Base-by-base conservation (phyloP, 805 yeast species). In the Candida broadrunensis region DNA sequence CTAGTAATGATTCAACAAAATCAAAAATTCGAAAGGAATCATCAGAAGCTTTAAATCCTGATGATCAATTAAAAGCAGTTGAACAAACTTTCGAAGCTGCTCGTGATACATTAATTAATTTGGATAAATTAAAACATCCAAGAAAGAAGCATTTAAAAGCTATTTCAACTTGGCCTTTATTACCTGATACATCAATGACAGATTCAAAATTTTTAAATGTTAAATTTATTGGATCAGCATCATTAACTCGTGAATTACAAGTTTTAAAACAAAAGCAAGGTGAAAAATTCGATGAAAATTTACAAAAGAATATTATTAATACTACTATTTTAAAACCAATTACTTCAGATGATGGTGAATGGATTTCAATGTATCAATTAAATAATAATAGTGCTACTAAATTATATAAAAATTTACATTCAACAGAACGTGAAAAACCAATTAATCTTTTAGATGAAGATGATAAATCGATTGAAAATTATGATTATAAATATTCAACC, bases 131-230 rank as follows among this genome's bases (percentile, higher is more conserved):
- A 45, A 73, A 66, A 50, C 99, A 93, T 65, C 99, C 99, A 24
- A 73, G 77, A 20, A 88, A 83, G 65, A 83, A 77, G 55, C 70
- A 77, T 42, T 64, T 88, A 37, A 81, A 74, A 40, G 96, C 96
- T 0, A 89, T 83, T 16, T 75, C 73, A 44, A 73, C 88, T 1
- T 87, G 89, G 88, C 83, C 84, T 19, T 67, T 93, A 20, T 67
- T 90, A 46, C 99, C 99, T 6, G 97, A 93, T 61, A 81, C 93
- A 8, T 81, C 91, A n/a, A 78, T 86, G 74, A 73, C 88, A 76
- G 99, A 93, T 62, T 82, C 87, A 50, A 78, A 74, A 38, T 88
- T 75, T 54, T 67, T 79, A 52, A 72, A 80, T 24, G 66, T 88
- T 33, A 85, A 83, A 58, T 78, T 87, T 50, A 55, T 72, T 4